Percentiles rank a stretch among this genome's conserved stretches.
Conservation (phyloP, 164 flowering plant genomes). For the Tetrastigma voinierianum region DNA sequence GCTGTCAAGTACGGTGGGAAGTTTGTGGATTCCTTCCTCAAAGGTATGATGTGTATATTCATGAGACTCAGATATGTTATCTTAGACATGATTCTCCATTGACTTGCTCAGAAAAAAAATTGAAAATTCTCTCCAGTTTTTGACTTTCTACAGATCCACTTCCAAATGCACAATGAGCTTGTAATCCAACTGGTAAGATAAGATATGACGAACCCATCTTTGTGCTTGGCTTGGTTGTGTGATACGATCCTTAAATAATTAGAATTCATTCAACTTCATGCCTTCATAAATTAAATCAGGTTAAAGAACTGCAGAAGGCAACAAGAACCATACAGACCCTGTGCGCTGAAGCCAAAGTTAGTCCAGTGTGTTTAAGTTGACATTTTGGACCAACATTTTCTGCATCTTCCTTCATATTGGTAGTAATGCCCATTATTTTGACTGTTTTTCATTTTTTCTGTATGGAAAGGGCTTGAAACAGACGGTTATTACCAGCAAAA, state of each 20-base stretch:
- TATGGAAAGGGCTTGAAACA: slow-evolving; percentile 59
- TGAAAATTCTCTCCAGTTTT: slow-evolving; percentile 50
- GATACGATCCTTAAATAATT: background rate
- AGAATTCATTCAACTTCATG: slow-evolving; percentile 1
- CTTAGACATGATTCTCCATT: background rate
- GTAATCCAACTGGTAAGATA: slow-evolving; percentile 65
- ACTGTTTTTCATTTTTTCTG: background rate
- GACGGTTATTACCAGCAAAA: slow-evolving; percentile 65
- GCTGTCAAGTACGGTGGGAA: slow-evolving; percentile 84
- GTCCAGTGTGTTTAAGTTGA: slow-evolving; percentile 1
- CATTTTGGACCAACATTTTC: background rate
- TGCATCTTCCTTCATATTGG: background rate
- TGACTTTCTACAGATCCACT: slow-evolving; percentile 62
- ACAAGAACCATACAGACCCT: slow-evolving; percentile 83
- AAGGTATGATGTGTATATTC: slow-evolving; percentile 63
- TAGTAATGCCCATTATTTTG: background rate
- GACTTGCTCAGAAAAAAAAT: slow-evolving; percentile 26
- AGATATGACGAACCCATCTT: background rate
- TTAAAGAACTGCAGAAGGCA: slow-evolving; percentile 84
- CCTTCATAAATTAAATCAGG: slow-evolving; percentile 33
- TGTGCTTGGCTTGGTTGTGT: background rate
- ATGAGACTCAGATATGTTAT: background rate
- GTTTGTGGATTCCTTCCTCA: slow-evolving; percentile 72
- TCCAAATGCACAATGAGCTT: slow-evolving; percentile 44
- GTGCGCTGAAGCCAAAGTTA: slow-evolving; percentile 92